A percentile compares a stretch with the other conserved stretches of the same genome.
These are phyloP conservation scores for Leptographium wingfieldii DNA, from an alignment of 2,329 filamentous ascomycete genomes.

Conservation along the genomic window DNA sequence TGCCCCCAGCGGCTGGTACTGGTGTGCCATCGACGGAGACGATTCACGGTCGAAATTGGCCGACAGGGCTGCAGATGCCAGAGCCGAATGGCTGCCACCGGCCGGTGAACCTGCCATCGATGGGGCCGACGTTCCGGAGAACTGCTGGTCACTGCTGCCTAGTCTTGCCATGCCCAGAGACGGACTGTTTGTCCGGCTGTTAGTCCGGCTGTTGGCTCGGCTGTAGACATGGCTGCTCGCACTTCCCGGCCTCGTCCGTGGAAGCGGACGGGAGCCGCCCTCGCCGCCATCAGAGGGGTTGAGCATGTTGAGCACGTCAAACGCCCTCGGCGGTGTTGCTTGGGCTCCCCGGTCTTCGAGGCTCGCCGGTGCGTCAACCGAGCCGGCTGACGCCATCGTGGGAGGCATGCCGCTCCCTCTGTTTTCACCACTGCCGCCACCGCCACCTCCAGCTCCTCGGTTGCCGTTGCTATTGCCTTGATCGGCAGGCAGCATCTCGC, in stretches of 20 bases:
- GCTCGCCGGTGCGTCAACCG: neutral
- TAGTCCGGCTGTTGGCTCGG: slow-evolving; percentile 3
- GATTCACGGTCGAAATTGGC: neutral
- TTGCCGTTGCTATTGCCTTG: neutral
- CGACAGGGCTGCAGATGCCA: neutral
- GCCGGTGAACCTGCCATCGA: neutral
- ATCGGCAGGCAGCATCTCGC: slow-evolving; percentile 7
- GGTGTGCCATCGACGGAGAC: neutral
- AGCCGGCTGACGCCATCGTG: neutral
- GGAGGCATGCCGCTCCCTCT: neutral
- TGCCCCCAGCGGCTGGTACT: slow-evolving; percentile 13
- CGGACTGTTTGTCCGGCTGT: neutral
- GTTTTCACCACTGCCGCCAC: neutral
- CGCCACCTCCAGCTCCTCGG: neutral
- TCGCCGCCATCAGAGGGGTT: slow-evolving; percentile 25
- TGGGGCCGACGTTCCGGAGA: neutral
- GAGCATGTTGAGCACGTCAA: slow-evolving; percentile 31
- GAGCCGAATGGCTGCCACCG: neutral
- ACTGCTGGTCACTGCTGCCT: neutral
- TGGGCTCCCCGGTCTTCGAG: slow-evolving; percentile 14
- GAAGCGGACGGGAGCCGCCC: slow-evolving; percentile 8
- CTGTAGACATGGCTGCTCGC: slow-evolving; percentile 12
- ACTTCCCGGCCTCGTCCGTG: slow-evolving; percentile 7
- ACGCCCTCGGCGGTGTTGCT: slow-evolving; percentile 19
- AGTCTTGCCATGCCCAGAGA: neutral